Evolutionary conservation across 1,284 basidiomycete species (phyloP), one percentile per base, ranked within the genome.

Genomic region (Sphaerobolus stellatus): DNA sequence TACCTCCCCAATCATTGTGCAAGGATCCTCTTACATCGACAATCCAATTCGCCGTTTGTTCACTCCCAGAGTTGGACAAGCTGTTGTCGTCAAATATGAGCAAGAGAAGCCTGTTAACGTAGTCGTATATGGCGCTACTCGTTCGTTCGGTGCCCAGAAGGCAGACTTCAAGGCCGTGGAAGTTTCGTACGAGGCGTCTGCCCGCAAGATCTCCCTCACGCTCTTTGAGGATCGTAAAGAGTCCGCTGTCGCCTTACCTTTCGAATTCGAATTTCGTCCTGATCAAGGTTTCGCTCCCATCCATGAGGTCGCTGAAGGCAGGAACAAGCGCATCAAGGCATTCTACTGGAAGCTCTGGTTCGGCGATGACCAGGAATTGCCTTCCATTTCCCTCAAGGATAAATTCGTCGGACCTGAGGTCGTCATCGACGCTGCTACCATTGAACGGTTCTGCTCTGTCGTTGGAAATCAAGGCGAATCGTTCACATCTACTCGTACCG

Each of bases 291-390:
- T 82, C 62, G 91, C 92, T 4, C 94, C 96, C 29, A 94, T 99
- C 64, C 95, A 98, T 68, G 96, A 99, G 70, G 75, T 95, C 60
- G 82, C 86, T 25, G 79, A 84, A 14, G 91, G 83, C 60, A 89
- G 96, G 64, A 98, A 96, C 76, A 80, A 79, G 61, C 84, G 92
- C 59, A 97, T 99, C 79, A 98, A 98, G 76, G 82, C 88, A 63
- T 95, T 95, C 69, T 96, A 98, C 78, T 98, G 95, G 95, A 87
- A 87, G 67, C 74, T 98, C 31, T 98, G 95, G 95, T 95, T 94
- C 68, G 92, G 94, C 44, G 91, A 92, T 66, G 79, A 91, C 60
- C 83, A 87, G 62, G 71, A 70, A 3, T 79, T 95, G 33, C 92
- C 92, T 22, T 69, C 80, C 16, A 84, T 98, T 61, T 79, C 86